Conservation (phyloP, 2,329 filamentous ascomycete species). For the Xylaria sp. region DNA sequence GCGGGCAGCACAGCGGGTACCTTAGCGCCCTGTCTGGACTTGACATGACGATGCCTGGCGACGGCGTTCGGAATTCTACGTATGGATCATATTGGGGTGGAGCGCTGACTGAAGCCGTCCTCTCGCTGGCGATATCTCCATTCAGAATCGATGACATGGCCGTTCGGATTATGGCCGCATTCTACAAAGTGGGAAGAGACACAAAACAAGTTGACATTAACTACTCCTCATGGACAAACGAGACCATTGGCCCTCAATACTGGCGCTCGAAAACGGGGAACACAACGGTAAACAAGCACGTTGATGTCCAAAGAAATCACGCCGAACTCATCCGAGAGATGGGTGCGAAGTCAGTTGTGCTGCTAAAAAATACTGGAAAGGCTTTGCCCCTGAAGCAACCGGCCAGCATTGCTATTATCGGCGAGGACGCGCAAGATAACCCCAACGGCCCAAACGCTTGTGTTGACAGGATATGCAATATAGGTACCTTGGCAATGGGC, state of each 20-base stretch:
- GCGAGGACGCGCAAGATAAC: slow-evolving; percentile 81
- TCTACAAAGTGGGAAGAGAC: slow-evolving; percentile 67
- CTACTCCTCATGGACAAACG: slow-evolving; percentile 84
- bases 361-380: slow-evolving; percentile 73
- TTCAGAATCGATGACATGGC: slow-evolving; percentile 73
- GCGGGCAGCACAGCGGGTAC: slow-evolving; percentile 71
- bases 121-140: slow-evolving; percentile 27
- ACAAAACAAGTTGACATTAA: slow-evolving; percentile 65
- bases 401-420: slow-evolving; percentile 75
- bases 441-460: slow-evolving; percentile 79
- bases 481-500: slow-evolving; percentile 71
- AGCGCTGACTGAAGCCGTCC: slow-evolving; percentile 34
- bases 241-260: slow-evolving; percentile 74
- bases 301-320: slow-evolving; percentile 77
- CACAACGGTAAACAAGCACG: slow-evolving; percentile 74
- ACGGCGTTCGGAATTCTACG: slow-evolving; percentile 31
- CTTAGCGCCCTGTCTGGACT: slow-evolving; percentile 45
- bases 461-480: slow-evolving; percentile 65
- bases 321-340: slow-evolving; percentile 74
- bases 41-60: slow-evolving; percentile 52
- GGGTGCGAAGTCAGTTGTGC: slow-evolving; percentile 77
- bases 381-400: slow-evolving; percentile 59
- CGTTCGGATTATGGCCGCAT: slow-evolving; percentile 75
- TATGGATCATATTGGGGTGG: slow-evolving; percentile 40
- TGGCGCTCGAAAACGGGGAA: slow-evolving; percentile 64